Evolutionary conservation across 129 eudicot genomes (phyloP).

Genomic region (Tanacetum coccineum): DNA sequence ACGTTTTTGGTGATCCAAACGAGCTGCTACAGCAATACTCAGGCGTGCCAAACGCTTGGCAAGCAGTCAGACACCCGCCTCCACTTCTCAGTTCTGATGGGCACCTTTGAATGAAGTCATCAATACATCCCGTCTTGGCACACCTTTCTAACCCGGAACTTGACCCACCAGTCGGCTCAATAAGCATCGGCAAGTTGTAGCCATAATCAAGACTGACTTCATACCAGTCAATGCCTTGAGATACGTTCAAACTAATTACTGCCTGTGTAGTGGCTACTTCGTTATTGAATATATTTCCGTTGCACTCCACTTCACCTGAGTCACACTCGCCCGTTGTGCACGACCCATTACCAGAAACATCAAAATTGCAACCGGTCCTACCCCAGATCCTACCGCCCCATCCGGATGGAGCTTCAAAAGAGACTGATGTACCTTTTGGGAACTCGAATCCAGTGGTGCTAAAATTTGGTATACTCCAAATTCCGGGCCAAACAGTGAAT

Average conservation of each 20-base stretch:
- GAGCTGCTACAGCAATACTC: conserved; percentile 30
- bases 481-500: conserved; percentile 24
- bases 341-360: conserved; percentile 7
- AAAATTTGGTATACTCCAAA: neutral
- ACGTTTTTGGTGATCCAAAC: conserved; percentile 4
- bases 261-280: neutral
- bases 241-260: neutral
- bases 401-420: neutral
- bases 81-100: conserved; percentile 24
- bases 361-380: conserved; percentile 24
- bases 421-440: conserved; percentile 11
- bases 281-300: neutral
- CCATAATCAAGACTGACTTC: conserved; percentile 31
- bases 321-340: conserved; percentile 22
- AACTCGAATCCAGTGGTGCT: conserved; percentile 22
- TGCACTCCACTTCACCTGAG: conserved; percentile 11
- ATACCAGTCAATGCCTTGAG: neutral
- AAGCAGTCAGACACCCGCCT: conserved; percentile 32
- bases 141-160: conserved; percentile 11
- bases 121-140: conserved; percentile 29
- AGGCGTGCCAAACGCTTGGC: conserved; percentile 32
- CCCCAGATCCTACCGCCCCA: conserved; percentile 15
- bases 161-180: conserved; percentile 35
- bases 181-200: conserved; percentile 33
- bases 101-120: conserved; percentile 24